These are phyloP conservation scores for Aspergillus arachidicola DNA, from an alignment of 2,329 filamentous ascomycete genomes.

Conservation along the genomic window DNA sequence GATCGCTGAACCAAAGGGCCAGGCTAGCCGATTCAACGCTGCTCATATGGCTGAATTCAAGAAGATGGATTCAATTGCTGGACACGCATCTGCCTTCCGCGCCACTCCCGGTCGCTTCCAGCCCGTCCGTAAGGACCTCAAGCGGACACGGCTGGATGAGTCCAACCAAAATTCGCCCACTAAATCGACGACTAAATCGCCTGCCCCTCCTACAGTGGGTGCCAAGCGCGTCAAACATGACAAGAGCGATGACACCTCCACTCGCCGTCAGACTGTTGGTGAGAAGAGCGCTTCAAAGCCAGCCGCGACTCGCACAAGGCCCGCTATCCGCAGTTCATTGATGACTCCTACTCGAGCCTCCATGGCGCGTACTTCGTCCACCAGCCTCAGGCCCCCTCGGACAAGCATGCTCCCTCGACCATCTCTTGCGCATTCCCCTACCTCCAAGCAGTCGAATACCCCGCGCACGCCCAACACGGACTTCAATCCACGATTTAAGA, in stretches of 20 bases:
- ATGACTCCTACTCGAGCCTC: conserved; percentile 81
- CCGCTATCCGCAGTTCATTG: conserved; percentile 56
- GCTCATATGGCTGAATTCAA: conserved; percentile 86
- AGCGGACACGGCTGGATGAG: conserved; percentile 65
- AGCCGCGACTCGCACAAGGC: conserved; percentile 44
- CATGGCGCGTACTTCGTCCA: conserved; percentile 58
- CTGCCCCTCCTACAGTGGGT: conserved; percentile 42
- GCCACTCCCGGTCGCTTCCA: conserved; percentile 47
- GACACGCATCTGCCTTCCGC: conserved; percentile 76
- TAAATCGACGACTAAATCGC: conserved; percentile 33
- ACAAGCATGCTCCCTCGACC: conserved; percentile 52
- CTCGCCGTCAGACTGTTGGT: conserved; percentile 48
- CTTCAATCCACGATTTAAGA: conserved; percentile 49
- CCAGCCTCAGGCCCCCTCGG: conserved; percentile 57
- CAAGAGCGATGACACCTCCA: conserved; percentile 69
- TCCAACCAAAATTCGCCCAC: conserved; percentile 44
- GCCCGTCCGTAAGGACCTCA: conserved; percentile 47
- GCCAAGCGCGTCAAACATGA: conserved; percentile 73
- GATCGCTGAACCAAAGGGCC: conserved; percentile 79
- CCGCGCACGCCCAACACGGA: conserved; percentile 49
- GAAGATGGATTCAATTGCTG: conserved; percentile 96
- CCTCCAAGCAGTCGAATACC: conserved; percentile 53
- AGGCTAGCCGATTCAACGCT: conserved; percentile 77
- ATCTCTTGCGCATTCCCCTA: conserved; percentile 54
- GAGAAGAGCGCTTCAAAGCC: conserved; percentile 28